Conservation (phyloP, 371 early-diverging fungal species). For the Lichtheimia corymbifera region DNA sequence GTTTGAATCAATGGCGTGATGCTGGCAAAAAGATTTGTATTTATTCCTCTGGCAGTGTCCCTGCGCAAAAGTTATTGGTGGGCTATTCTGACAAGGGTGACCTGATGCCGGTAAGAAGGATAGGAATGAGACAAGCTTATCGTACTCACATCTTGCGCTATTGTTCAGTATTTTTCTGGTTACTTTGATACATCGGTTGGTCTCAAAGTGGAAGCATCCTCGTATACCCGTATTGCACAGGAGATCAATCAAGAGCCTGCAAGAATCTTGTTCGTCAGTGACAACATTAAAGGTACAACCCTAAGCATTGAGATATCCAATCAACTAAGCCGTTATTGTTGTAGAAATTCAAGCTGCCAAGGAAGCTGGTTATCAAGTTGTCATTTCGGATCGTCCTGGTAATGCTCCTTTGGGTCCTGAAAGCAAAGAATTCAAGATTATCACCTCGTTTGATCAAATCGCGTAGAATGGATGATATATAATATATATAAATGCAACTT, state of each 20-base stretch:
- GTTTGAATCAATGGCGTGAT: constrained; percentile 68
- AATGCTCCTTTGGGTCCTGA: constrained; percentile 62
- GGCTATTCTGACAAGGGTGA: constrained; percentile 84
- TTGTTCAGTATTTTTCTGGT: constrained; percentile 69
- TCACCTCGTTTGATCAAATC: constrained; percentile 41
- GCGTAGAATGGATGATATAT: no score
- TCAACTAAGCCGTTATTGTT: not conserved
- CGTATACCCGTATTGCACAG: constrained; percentile 75
- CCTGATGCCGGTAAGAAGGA: constrained; percentile 57
- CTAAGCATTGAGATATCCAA: not conserved
- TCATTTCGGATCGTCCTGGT: constrained; percentile 77
- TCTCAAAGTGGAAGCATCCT: constrained; percentile 64
- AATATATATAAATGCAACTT: no score
- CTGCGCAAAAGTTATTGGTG: constrained; percentile 91
- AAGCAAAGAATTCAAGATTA: constrained; percentile 32
- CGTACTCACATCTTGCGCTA: not conserved
- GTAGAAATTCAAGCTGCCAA: constrained; percentile 82
- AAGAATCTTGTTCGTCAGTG: constrained; percentile 81
- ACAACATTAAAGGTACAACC: constrained; percentile 73
- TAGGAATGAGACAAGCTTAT: not conserved
- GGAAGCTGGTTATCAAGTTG: constrained; percentile 71
- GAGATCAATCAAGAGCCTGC: constrained; percentile 58
- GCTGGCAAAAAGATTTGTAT: constrained; percentile 75
- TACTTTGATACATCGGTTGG: constrained; percentile 92
- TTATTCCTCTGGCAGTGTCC: constrained; percentile 92